Evolutionary conservation across 192 early-diverging fungal species (phyloP).

Genomic region (Coemansia sp.): DNA sequence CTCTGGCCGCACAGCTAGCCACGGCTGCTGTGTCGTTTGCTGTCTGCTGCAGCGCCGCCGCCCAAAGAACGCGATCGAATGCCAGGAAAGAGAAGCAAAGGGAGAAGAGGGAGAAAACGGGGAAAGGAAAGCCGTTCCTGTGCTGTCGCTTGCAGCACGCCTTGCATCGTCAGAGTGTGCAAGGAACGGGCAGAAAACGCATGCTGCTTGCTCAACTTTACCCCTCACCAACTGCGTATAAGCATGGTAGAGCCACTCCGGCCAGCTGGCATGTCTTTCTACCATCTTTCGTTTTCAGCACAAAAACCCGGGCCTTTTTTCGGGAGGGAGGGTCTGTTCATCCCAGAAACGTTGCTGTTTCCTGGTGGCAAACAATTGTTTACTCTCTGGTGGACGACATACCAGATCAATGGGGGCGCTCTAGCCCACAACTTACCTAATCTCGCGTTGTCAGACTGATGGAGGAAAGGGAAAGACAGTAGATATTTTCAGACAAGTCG

Average conservation of each 20-base stretch:
- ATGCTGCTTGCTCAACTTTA: background rate
- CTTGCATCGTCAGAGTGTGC: background rate
- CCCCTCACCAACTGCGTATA: background rate
- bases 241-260: background rate
- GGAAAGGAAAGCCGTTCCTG: background rate
- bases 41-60: background rate
- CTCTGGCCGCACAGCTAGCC: background rate
- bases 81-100: background rate
- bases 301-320: too few relatives aligned
- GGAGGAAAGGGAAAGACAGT: background rate
- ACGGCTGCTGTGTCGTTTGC: background rate
- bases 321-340: background rate
- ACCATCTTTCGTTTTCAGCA: too few relatives aligned
- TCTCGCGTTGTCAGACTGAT: background rate
- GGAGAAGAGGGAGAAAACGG: background rate
- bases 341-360: background rate
- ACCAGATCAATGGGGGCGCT: background rate
- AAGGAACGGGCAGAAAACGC: background rate
- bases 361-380: background rate
- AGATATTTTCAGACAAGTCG: background rate
- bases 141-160: constrained; percentile 1
- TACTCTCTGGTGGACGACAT: background rate
- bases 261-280: too few relatives aligned
- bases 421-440: background rate
- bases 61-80: background rate